Evolutionary conservation across 106 monocot genomes (phyloP).

Genomic region (Acanthochlamys bracteata): DNA sequence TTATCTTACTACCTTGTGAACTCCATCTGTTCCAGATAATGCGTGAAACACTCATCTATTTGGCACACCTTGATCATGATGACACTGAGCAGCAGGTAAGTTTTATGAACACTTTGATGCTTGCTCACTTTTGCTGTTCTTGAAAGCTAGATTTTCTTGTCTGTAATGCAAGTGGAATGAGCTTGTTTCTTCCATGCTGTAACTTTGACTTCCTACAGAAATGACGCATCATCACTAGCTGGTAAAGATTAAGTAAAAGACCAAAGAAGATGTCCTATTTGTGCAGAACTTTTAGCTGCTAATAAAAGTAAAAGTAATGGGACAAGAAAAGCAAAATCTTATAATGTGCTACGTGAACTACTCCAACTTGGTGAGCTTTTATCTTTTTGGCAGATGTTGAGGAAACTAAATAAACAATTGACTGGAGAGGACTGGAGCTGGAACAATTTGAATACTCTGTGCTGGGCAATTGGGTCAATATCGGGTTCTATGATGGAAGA

Average conservation of each 20-base stretch:
- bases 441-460: slow-evolving; percentile 95
- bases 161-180: background rate
- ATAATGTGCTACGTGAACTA: no score
- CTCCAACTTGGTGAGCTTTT: no score
- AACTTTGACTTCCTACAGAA: no score
- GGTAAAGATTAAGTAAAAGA: no score
- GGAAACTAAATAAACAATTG: slow-evolving; percentile 79
- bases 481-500: slow-evolving; percentile 98
- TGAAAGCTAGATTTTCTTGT: background rate
- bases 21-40: slow-evolving; percentile 57
- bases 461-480: slow-evolving; percentile 99
- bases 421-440: slow-evolving; percentile 93
- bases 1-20: no score
- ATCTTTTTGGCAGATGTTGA: slow-evolving; percentile 62
- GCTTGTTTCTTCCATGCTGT: no score
- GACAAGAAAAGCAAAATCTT: no score
- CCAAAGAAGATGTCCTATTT: no score
- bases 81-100: slow-evolving; percentile 97
- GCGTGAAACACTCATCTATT: slow-evolving; percentile 97
- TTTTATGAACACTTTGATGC: background rate
- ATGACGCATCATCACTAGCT: no score
- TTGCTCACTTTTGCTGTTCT: background rate
- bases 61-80: slow-evolving; percentile 92
- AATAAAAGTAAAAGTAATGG: no score
- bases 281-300: no score